Evolutionary conservation across 352 stramenopile genomes (phyloP), one percentile per base, ranked within the genome.

Genomic region (Globisporangium nagaii): DNA sequence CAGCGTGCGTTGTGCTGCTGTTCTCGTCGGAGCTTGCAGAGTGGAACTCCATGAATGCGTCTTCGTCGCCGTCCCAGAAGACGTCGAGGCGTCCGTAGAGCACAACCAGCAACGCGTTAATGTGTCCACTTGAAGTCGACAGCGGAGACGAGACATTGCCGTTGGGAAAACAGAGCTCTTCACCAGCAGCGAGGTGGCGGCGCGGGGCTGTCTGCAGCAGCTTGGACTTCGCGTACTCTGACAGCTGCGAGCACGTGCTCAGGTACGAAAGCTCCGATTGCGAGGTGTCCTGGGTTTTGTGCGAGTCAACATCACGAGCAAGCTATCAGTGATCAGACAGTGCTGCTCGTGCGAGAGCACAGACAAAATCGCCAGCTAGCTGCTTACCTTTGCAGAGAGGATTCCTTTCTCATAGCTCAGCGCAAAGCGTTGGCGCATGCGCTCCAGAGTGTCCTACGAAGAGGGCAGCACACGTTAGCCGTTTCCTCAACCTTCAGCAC

Each of bases 81-180:
- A 86, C 60, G 37, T 84, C 73, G n/a, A 86, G 27, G 9, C 58
- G 56, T 4, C 75, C 75, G 0, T 55, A 70, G 17, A 79, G 53
- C 10, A 86, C 65, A 11, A 83, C 49, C 1, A 65, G 48, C 27
- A 83, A 67, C 2, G 62, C 65, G 17, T 66, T 12, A 6, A 48
- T 40, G 20, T 55, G 43, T 22, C 45, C 27, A 32, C 47, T 15
- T 32, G 6, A 32, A 19, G 30, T 27, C 10, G 31, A 43, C 47
- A 32, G 3, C n/a, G 11, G 8, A 15, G 37, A 12, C 7, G 24
- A 15, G 2, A 19, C 2, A 31, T 24, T 36, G 19, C 20, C 43
- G 0, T 53, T 44, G 9, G 15, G 17, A 3, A 35, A 11, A 43
- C 56, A 65, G 17, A 76, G 32, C n/a, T 47, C 27, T 58, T 76